Evolutionary conservation across 805 yeast species (phyloP), one percentile per base, ranked within the genome.

Genomic region (Metschnikowia continentalis): DNA sequence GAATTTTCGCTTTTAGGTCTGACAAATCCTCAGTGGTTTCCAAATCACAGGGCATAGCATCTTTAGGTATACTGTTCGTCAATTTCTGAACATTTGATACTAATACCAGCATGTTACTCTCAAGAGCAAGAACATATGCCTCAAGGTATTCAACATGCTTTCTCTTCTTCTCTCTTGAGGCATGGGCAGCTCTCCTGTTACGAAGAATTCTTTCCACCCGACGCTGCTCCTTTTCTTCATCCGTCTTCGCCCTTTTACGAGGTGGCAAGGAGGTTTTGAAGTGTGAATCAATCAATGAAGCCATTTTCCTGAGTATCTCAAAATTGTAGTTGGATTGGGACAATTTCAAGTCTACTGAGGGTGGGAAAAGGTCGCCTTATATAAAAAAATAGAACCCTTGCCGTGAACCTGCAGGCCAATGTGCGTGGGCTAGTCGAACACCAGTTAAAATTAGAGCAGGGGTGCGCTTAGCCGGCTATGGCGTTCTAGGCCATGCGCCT

Each of bases 171-270:
- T 94, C 99, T 58, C 99, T 81, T 30, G 96, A 88, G 48, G 96
- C 96, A 67, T 92, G 98, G 44, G 99, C 99, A 14, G 98, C 98
- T 66, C 92, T 86, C 64, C 98, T 82, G 70, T 92, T 92, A 66
- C 99, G 81, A 61, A 92, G 76, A 46, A 94, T 91, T 47, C 99
- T 78, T 71, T 94, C 98, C 49, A 91, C 83, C 43, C 97, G 81
- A 58, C 98, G 84, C 72, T 92, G 98, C 69, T 94, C 98, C 73
- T 92, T 94, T 72, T 92, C 98, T 71, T 91, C 97, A 59, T 88
- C 81, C 39, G 99, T 94, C 77, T 88, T 90, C 6, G 99, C 98
- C 60, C 98, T 82, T 75, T 94, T 94, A 57, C 98, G 81, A 48
- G 98, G 98, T 32, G 97, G 97, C 53, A 92, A 74, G 20, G 90